These are phyloP conservation scores for Arabidopsis arenosa DNA, from an alignment of 345 rosid species.

Conservation along the genomic window DNA sequence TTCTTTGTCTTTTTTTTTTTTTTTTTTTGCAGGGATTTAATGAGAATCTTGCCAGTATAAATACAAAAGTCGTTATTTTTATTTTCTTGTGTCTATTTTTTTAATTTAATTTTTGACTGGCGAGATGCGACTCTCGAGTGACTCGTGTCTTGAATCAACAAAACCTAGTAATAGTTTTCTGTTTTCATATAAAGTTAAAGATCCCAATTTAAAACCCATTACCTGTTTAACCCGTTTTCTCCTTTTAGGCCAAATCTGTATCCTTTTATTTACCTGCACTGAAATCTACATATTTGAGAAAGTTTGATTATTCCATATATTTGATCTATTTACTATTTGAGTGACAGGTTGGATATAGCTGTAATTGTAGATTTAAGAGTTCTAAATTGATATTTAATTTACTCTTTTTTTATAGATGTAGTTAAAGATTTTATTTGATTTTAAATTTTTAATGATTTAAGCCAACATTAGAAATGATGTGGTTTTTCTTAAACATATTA, in stretches of 20 bases:
- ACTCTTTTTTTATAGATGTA: neutral
- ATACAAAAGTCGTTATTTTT: conserved; percentile 38
- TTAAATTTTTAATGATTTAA: too few species aligned
- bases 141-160: conserved; percentile 12
- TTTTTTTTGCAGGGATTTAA: neutral
- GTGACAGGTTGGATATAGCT: neutral
- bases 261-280: neutral
- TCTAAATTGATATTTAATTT: neutral
- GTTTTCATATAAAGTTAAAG: neutral
- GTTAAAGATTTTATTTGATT: neutral
- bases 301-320: neutral
- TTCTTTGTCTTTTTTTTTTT: neutral
- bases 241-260: conserved; percentile 5
- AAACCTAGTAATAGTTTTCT: too few species aligned
- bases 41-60: conserved; percentile 17
- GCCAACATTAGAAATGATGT: neutral
- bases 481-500: neutral
- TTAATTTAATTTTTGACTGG: conserved; percentile 23
- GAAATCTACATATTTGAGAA: neutral
- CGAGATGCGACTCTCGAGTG: neutral
- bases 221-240: conserved; percentile 23
- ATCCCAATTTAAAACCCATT: neutral
- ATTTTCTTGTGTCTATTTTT: neutral
- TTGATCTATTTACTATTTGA: neutral
- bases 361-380: neutral